Conservation (phyloP, 495 filamentous ascomycete species). For the Rhizodiscina lignyota region DNA sequence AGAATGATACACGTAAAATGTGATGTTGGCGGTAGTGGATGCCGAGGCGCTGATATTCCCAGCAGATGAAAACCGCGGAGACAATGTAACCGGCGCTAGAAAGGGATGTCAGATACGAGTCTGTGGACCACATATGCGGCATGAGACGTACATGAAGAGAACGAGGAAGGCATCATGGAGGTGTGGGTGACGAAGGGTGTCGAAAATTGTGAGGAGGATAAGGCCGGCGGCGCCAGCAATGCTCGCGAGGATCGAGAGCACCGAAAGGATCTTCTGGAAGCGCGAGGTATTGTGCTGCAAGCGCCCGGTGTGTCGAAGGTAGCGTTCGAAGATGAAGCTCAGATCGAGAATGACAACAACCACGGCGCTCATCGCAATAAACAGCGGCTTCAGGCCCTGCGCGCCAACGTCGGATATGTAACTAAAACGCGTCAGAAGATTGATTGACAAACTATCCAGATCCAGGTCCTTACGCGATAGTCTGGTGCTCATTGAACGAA, state of each 20-base stretch:
- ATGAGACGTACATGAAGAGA: slow-evolving; percentile 54
- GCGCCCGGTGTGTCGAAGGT: slow-evolving; percentile 60
- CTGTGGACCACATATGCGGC: neutral
- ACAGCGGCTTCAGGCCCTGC: slow-evolving; percentile 60
- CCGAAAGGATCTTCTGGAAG: slow-evolving; percentile 53
- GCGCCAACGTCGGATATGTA: slow-evolving; percentile 40
- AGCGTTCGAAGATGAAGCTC: slow-evolving; percentile 64
- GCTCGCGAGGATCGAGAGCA: slow-evolving; percentile 53
- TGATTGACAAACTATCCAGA: neutral
- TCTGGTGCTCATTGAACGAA: slow-evolving; percentile 47
- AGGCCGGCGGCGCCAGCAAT: slow-evolving; percentile 61
- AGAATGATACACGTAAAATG: slow-evolving; percentile 60
- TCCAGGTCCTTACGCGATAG: slow-evolving; percentile 46
- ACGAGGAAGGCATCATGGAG: slow-evolving; percentile 64
- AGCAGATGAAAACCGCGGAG: slow-evolving; percentile 69
- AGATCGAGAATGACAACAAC: slow-evolving; percentile 76
- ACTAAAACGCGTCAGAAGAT: too few relatives aligned
- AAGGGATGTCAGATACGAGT: neutral
- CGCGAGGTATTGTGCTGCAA: slow-evolving; percentile 50
- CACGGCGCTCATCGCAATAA: slow-evolving; percentile 62
- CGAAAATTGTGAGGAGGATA: slow-evolving; percentile 71
- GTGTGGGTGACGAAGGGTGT: slow-evolving; percentile 46
- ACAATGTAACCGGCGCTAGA: slow-evolving; percentile 48
- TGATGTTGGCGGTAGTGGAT: slow-evolving; percentile 57
- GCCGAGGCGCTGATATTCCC: slow-evolving; percentile 74